These are phyloP conservation scores for Vanrija humicola DNA, from an alignment of 1,284 basidiomycete genomes.

Conservation along the genomic window DNA sequence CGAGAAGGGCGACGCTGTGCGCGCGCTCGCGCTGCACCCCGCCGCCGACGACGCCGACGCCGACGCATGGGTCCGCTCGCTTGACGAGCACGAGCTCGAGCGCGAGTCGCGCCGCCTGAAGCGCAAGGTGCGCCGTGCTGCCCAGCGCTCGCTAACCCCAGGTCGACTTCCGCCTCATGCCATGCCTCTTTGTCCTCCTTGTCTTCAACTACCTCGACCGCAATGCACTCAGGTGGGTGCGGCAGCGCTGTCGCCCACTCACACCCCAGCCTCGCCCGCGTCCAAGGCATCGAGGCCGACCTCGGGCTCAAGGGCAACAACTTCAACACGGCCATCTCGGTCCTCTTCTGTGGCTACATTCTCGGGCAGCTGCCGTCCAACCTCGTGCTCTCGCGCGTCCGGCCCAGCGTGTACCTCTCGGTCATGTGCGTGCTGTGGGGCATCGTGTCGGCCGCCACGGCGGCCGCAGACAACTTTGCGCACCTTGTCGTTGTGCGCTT, in stretches of 20 bases:
- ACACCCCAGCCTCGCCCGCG: conserved; percentile 9
- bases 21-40: no score
- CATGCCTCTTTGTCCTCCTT: conserved; percentile 30
- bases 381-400: conserved; percentile 20
- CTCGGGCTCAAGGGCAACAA: conserved; percentile 30
- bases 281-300: conserved; percentile 24
- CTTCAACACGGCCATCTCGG: conserved; percentile 39
- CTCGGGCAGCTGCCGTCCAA: conserved; percentile 41
- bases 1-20: no score
- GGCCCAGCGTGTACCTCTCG: conserved; percentile 15
- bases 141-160: no score
- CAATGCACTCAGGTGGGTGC: conserved; percentile 31
- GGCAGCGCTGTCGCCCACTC: no score
- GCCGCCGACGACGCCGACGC: conserved; percentile 15
- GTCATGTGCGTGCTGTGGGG: conserved; percentile 18
- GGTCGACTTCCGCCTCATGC: conserved; percentile 24
- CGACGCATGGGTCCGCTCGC: background rate
- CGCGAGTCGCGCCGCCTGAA: conserved; percentile 22
- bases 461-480: conserved; percentile 10
- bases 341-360: conserved; percentile 46
- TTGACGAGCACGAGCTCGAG: conserved; percentile 19
- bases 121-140: conserved; percentile 13
- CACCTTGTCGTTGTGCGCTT: conserved; percentile 24
- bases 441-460: conserved; percentile 8
- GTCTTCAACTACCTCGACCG: conserved; percentile 44